Percentiles rank a stretch among this genome's conserved stretches.
phyloP scores from a whole-genome alignment of 768 basidiomycete species.

The Trametes meyenii region DNA sequence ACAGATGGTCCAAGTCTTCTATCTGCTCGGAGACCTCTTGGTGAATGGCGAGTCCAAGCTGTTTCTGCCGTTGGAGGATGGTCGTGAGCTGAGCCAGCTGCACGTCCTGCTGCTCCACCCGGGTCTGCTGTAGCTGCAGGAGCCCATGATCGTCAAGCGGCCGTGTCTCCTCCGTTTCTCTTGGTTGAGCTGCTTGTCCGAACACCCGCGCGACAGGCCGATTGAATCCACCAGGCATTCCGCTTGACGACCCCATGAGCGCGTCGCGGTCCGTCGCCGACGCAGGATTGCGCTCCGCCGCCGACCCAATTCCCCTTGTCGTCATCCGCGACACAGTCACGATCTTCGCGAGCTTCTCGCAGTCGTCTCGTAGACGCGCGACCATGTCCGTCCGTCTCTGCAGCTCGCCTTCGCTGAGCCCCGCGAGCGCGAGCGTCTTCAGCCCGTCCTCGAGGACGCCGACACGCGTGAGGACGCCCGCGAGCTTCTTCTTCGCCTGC shows the following conservation, averaged over 20 bases:
- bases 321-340: conserved; percentile 72
- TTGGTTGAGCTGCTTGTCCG: conserved; percentile 60
- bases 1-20: conserved; percentile 82
- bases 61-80: conserved; percentile 81
- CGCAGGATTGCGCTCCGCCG: conserved; percentile 44
- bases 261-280: conserved; percentile 65
- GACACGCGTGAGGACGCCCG: conserved; percentile 74
- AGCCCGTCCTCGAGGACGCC: conserved; percentile 71
- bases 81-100: conserved; percentile 81
- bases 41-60: conserved; percentile 84
- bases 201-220: conserved; percentile 74
- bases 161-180: conserved; percentile 85
- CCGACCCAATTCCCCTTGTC: conserved; percentile 41
- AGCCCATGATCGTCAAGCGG: conserved; percentile 86
- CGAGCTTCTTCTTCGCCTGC: conserved; percentile 83
- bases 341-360: conserved; percentile 85
- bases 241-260: conserved; percentile 48
- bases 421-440: conserved; percentile 61
- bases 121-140: conserved; percentile 73
- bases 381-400: conserved; percentile 89
- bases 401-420: conserved; percentile 91
- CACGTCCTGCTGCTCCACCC: conserved; percentile 83
- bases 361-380: conserved; percentile 85
- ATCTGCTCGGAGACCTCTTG: conserved; percentile 83
- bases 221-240: conserved; percentile 38